Base-by-base conservation (phyloP, 1,284 basidiomycete genomes). In the Boletus hoseneyae region DNA sequence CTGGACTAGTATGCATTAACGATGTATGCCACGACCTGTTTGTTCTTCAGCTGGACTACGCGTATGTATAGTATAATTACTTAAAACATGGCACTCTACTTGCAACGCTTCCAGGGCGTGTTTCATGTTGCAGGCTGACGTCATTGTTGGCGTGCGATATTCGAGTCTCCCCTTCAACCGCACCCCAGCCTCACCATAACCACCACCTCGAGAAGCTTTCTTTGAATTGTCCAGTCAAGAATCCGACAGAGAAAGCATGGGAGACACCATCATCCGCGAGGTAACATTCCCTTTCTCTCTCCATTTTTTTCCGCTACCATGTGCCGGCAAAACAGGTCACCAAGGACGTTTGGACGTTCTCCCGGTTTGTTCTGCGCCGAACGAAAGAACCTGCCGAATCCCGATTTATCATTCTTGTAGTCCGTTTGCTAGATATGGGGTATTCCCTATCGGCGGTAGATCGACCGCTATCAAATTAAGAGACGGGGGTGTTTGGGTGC, bases 381-480 rank as follows among this genome's bases (percentile, higher is more conserved):
- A 23, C 32, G 30, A 45, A 43, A 16, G 15, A 37, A 25, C 42
- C 18, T 40, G 27, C n/a, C n/a, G n/a, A n/a, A n/a, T n/a, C n/a
- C n/a, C n/a, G 25, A 51, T 33, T 57, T 16, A 52, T 48, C 48
- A 47, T 45, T 54, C 21, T 48, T 30, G 38, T 55, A 87, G 84
- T 34, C 85, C 87, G 0, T 90, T 90, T 58, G 61, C 80, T 13
- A 79, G 87, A n/a, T 80, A 77, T 51, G 81, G 83, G 10, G 32
- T 88, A 10, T 57, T 91, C 30, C 88, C 87, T 4, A 71, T 93
- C 23, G 92, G 92, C 1, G 90, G 90, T 19, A 74, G 92, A 39
- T 87, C 88, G 1, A 96, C 90, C 0, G 93, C 93, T 1, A 76
- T 97, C 63, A 84, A 79, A 68, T 72, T 97, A 49, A 71, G 70